Base-by-base conservation (phyloP, 1,284 basidiomycete species). In the Ganoderma leucocontextum region DNA sequence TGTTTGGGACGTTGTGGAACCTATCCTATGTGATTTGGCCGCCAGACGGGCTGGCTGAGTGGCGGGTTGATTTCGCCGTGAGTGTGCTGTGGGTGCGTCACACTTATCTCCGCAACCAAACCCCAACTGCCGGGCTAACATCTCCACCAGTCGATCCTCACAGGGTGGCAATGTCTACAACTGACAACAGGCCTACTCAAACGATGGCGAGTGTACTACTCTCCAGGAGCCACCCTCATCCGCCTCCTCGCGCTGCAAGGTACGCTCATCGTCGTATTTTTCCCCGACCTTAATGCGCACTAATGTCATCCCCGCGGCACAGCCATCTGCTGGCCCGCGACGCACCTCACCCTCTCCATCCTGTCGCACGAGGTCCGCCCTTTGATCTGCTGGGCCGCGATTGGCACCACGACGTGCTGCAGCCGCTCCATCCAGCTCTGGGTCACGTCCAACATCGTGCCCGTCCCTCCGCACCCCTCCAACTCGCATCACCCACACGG, bases 241-340 rank as follows among this genome's bases (percentile, higher is more conserved):
- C 89, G 94, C 12, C 88, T 96, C 2, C 85, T 95, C 59, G 93
- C 91, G 0, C 82, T 96, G 1, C 94, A 96, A 79, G 90, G 78
- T 76, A 60, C 47, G 75, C 29, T 29, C 29, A 29, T 29, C 29
- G 29, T 29, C 29, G 29, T 29, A 29, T 29, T 62, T 29, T 38
- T 35, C 22, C 22, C 22, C 38, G 44, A n/a, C 15, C 52, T 19
- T 15, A 33, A 17, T 35, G 29, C 52, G 4, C 0, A 5, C 25
- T 59, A 17, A 29, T 33, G 8, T 25, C 47, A 33, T 41, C 33
- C 62, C n/a, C 13, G 13, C 41, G 41, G 12, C 35, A n/a, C 44
- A 22, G 91, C 92, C 9, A 95, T 95, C 69, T 93, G 94, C 78
- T 96, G 95, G 94, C 93, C 94, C 2, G 91, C 94, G 10, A 95